These are phyloP conservation scores for Zygnema cylindricum DNA, from an alignment of 139 green algal genomes.

Conservation along the genomic window DNA sequence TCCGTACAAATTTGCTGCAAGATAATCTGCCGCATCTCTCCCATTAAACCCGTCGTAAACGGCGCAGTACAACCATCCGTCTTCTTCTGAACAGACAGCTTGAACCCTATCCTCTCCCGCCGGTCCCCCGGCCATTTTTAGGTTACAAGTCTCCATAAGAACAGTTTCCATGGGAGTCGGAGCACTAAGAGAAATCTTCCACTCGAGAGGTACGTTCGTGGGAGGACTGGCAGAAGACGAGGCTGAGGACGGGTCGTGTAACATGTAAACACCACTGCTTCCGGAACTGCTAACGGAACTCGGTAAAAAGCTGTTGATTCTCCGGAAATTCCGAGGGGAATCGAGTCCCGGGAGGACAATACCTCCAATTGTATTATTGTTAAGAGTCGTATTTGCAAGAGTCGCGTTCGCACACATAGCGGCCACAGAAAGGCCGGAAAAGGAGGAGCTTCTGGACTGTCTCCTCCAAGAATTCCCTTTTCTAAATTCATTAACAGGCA, in stretches of 20 bases:
- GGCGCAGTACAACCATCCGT: constrained; percentile 52
- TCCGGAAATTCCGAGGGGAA: constrained; percentile 50
- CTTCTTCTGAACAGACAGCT: constrained; percentile 52
- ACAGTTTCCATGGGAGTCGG: not conserved
- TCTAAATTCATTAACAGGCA: too few relatives aligned
- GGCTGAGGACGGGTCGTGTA: not conserved
- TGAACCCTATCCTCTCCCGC: constrained; percentile 52
- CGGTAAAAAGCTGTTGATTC: not conserved
- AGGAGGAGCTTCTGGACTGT: constrained; percentile 30
- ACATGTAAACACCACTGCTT: not conserved
- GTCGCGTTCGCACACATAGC: constrained; percentile 45
- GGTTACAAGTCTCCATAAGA: constrained; percentile 18
- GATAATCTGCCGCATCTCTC: constrained; percentile 46
- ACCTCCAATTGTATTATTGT: not conserved
- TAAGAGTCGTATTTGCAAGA: constrained; percentile 47
- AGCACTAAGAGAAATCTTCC: not conserved
- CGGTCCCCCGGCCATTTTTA: constrained; percentile 38
- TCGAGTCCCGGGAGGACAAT: constrained; percentile 34
- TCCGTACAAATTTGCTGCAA: constrained; percentile 51
- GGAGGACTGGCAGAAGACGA: constrained; percentile 16
- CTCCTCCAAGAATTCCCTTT: not conserved
- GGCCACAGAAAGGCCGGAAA: constrained; percentile 33
- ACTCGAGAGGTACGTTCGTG: not conserved
- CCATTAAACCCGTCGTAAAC: constrained; percentile 57
- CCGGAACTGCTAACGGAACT: not conserved